Evolutionary conservation across 163 green algal genomes (phyloP), one percentile per base, ranked within the genome.

Genomic region (Coccomyxa subellipsoidea): DNA sequence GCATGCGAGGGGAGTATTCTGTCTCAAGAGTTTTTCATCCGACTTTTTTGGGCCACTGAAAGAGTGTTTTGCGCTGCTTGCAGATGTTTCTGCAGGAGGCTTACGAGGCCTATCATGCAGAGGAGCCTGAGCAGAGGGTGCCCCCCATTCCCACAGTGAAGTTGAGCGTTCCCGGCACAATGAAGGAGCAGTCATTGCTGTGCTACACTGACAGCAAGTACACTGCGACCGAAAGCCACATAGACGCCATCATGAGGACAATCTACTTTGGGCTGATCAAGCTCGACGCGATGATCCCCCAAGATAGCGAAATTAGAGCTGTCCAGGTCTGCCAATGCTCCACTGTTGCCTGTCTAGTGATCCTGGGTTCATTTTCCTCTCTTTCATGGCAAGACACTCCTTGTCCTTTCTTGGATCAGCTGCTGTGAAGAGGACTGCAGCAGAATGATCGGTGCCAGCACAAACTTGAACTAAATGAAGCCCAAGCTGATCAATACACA

Each of bases 111-210:
- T 75, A 75, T 35, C 31, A 75, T 35, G 66, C 29, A 35, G 66
- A 34, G 66, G 66, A 75, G 9, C 29, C 66, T 35, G 66, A 36
- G n/a, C 66, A 36, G 0, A 38, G 66, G n/a, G 31, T 35, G 66
- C 66, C 66, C 12, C 66, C 66, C 29, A 75, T 75, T 35, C 66
- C 66, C 66, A 75, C 66, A 34, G 66, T 75, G 66, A 35, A 75
- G 66, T 9, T 75, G 7, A 35, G n/a, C 31, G 7, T n/a, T 9
- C 66, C 66, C 66, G 66, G 66, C 66, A 38, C 7, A 9, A 18
- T 23, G 9, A 35, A 35, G n/a, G 66, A 75, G 66, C 4, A 38
- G 18, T 75, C 31, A 1, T 23, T 38, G 66, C 66, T 75, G 66
- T 75, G 66, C 66, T 75, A 75, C 66, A 75, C n/a, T 1, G 66